Base-by-base conservation (phyloP, 768 basidiomycete genomes). In the Calocybe cyanea region DNA sequence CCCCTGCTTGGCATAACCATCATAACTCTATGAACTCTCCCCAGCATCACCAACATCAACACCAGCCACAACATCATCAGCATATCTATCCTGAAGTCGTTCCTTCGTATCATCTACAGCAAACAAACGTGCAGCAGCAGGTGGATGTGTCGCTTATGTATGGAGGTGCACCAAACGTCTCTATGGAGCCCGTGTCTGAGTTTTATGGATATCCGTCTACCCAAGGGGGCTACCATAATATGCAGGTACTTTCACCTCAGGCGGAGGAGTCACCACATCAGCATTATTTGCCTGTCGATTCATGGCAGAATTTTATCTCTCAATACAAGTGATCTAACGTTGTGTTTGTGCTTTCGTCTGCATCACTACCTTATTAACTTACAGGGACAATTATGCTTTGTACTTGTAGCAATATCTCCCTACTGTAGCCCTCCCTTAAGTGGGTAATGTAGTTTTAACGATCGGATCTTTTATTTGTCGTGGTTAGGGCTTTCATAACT, bases 291-390 rank as follows among this genome's bases (percentile, higher is more conserved):
- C 55, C 70, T 25, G 60, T 61, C 43, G 70, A 71, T 42, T 68
- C 73, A 10, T 77, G 76, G 76, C 69, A 72, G 35, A 75, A 71
- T 50, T 69, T 77, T 38, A 59, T 72, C 56, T 63, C 71, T 13
- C 75, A 73, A 48, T 77, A 69, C 54, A 72, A 69, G 50, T 43
- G 11, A 6, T 9, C 18, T 31, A 30, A 11, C 37, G 18, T 11
- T 10, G 32, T 20, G 32, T 43, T 15, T 47, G 24, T 47, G 49
- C n/a, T 14, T 6, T n/a, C n/a, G 7, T 35, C 13, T 28, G 25
- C 25, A 28, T 28, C 25, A 28, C 25, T 50, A 50, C 32, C 21
- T 45, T 45, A 54, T 48, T 46, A 41, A 14, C 14, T 18, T 41
- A 7, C 45, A 23, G 43, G 46, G 43, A 37, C 34, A 50, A 45